Conservation (phyloP, 2,329 filamentous ascomycete genomes). For the Helotiales sp. region DNA sequence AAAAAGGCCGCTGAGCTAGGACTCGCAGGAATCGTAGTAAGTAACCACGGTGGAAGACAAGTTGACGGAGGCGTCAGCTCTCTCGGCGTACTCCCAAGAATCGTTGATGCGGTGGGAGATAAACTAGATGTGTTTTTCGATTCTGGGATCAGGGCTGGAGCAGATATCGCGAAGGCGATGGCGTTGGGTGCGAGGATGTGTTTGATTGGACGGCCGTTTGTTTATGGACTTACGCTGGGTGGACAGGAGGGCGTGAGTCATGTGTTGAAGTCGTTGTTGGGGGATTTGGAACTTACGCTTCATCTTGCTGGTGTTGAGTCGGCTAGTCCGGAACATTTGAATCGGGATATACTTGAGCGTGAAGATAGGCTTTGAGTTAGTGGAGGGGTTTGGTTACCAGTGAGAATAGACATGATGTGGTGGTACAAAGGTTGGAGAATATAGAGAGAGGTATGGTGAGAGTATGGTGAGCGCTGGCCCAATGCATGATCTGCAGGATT, state of each 20-base stretch:
- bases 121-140: conserved; percentile 61
- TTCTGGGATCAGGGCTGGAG: conserved; percentile 59
- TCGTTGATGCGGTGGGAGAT: conserved; percentile 57
- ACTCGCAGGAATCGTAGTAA: conserved; percentile 54
- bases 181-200: conserved; percentile 63
- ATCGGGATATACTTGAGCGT: too few species aligned
- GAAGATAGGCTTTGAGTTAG: too few species aligned
- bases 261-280: conserved; percentile 53
- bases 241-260: conserved; percentile 50
- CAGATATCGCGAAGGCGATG: conserved; percentile 64
- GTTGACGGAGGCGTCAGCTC: conserved; percentile 50
- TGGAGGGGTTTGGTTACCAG: too few species aligned
- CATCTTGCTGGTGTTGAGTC: too few species aligned
- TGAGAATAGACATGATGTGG: too few species aligned
- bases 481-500: too few species aligned
- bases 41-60: conserved; percentile 60
- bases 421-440: too few species aligned
- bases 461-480: too few species aligned
- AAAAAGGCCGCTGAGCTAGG: conserved; percentile 48
- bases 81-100: conserved; percentile 55
- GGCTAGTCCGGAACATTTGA: too few species aligned
- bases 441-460: too few species aligned
- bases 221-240: conserved; percentile 59
- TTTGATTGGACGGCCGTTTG: conserved; percentile 57
- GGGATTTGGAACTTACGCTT: background rate